A percentile compares a stretch with the other conserved stretches of the same genome.
Conservation (phyloP, 2,329 filamentous ascomycete genomes). For the Beauveria varroae region DNA sequence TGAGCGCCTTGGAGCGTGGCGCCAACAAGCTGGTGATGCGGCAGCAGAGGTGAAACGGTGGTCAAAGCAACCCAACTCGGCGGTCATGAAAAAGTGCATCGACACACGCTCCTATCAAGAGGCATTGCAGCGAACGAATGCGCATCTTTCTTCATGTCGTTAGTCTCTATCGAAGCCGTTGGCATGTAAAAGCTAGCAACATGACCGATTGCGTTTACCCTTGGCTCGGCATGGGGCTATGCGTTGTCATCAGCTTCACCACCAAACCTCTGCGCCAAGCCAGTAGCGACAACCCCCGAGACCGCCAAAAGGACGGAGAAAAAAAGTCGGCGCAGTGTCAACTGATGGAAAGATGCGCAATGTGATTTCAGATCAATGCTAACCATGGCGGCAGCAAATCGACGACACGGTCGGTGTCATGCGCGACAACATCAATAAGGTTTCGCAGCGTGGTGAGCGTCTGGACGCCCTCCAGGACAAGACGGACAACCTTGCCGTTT, state of each 20-base stretch:
- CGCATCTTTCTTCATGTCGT: neutral
- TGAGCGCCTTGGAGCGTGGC: neutral
- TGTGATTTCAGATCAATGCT: slow-evolving; percentile 12
- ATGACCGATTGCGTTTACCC: slow-evolving; percentile 3
- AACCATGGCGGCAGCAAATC: slow-evolving; percentile 66
- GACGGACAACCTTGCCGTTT: slow-evolving; percentile 87
- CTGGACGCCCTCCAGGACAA: slow-evolving; percentile 87
- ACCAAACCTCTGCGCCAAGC: neutral
- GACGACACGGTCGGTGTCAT: slow-evolving; percentile 92
- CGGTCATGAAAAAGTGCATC: neutral
- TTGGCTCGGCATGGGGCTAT: neutral
- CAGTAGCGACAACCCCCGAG: neutral
- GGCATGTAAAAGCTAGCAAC: neutral
- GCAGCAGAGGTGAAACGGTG: neutral
- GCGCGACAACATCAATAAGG: slow-evolving; percentile 96
- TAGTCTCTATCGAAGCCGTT: neutral
- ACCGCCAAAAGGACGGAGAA: neutral
- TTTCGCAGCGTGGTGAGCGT: slow-evolving; percentile 84
- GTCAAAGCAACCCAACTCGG: neutral
- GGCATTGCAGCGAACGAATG: neutral
- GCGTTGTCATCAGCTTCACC: neutral
- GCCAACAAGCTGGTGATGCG: neutral
- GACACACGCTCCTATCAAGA: too few relatives aligned
- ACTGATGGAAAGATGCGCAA: neutral
- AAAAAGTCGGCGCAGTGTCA: neutral